A percentile compares a stretch with the other conserved stretches of the same genome.
Conservation (phyloP, 176 grass and related monocot species). For the Rhynchospora tenuis region DNA sequence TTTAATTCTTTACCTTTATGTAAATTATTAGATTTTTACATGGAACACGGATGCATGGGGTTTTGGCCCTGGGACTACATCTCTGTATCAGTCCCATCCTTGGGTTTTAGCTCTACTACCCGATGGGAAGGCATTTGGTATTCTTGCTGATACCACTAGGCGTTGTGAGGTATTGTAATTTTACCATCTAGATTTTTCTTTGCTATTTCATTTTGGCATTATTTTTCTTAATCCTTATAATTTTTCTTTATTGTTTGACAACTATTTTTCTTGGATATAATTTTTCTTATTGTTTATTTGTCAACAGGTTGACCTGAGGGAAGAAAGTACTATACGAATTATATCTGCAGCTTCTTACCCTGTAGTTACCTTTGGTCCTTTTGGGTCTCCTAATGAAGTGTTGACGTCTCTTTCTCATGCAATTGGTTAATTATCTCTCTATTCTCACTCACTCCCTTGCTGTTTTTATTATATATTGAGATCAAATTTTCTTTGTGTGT, state of each 20-base stretch:
- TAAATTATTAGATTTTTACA: slow-evolving; percentile 63
- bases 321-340: slow-evolving; percentile 59
- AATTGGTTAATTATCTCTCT: slow-evolving; percentile 52
- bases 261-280: neutral
- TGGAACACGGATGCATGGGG: slow-evolving; percentile 98
- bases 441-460: neutral
- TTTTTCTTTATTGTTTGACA: neutral
- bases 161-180: slow-evolving; percentile 62
- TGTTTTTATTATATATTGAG: neutral
- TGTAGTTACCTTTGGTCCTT: slow-evolving; percentile 80
- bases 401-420: slow-evolving; percentile 62
- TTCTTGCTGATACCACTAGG: slow-evolving; percentile 80
- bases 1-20: neutral
- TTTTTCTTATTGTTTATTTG: slow-evolving; percentile 5
- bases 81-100: slow-evolving; percentile 90
- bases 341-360: slow-evolving; percentile 48
- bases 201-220: neutral
- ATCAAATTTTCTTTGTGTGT: slow-evolving; percentile 20
- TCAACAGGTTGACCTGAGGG: slow-evolving; percentile 66
- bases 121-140: slow-evolving; percentile 67
- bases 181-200: neutral
- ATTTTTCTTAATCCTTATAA: neutral
- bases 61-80: slow-evolving; percentile 70
- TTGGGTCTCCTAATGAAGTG: slow-evolving; percentile 67
- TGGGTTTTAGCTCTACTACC: slow-evolving; percentile 88